Evolutionary conservation across 2,329 filamentous ascomycete genomes (phyloP).

Genomic region (Colletotrichum sp.): DNA sequence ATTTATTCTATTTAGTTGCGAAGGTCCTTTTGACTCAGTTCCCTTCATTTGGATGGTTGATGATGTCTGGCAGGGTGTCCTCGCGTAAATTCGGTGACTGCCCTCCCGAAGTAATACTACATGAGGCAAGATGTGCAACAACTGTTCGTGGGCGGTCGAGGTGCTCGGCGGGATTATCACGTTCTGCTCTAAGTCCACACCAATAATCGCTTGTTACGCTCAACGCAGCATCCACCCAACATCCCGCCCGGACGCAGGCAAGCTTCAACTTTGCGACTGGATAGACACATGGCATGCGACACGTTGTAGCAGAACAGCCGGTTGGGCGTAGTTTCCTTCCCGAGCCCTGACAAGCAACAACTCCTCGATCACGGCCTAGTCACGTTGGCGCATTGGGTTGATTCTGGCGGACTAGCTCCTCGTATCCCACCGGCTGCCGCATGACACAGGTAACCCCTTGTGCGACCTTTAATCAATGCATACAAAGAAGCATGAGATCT

Average conservation of each 20-base stretch:
- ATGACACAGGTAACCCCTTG: neutral
- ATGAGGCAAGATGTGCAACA: neutral
- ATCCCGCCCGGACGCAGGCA: neutral
- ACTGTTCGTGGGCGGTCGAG: neutral
- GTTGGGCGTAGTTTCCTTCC: neutral
- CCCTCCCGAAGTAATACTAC: neutral
- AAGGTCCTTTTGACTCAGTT: fast-evolving
- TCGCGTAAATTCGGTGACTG: neutral
- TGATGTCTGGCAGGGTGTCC: neutral
- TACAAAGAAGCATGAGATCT: neutral
- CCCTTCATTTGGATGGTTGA: fast-evolving
- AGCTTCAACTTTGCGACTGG: neutral
- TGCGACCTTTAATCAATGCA: neutral
- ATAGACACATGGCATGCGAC: neutral
- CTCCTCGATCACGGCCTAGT: neutral
- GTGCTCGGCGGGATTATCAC: neutral
- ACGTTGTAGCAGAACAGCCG: fast-evolving
- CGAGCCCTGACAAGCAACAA: neutral
- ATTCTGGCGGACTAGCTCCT: neutral
- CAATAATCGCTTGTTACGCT: neutral
- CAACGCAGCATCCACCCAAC: neutral
- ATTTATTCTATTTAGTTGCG: neutral
- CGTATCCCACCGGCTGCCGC: neutral
- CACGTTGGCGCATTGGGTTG: neutral
- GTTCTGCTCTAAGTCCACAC: neutral